These are phyloP conservation scores for Neonothopanus nambi DNA, from an alignment of 1,284 basidiomycete species.

Conservation along the genomic window DNA sequence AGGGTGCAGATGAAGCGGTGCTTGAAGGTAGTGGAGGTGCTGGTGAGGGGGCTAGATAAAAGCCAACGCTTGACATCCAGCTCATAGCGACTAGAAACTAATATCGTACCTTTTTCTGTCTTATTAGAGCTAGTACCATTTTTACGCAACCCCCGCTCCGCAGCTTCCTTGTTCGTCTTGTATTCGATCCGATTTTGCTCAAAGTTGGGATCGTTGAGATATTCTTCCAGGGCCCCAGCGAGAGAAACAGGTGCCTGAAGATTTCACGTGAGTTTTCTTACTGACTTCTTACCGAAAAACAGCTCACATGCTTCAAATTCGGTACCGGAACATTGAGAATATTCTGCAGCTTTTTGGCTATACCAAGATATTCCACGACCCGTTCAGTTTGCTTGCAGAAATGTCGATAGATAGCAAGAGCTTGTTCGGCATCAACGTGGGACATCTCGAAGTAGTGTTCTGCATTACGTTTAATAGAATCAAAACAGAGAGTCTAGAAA, in stretches of 20 bases:
- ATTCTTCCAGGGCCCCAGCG: conserved; percentile 92
- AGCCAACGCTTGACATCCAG: neutral
- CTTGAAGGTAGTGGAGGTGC: conserved; percentile 23
- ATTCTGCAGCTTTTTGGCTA: conserved; percentile 91
- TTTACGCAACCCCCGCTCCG: conserved; percentile 46
- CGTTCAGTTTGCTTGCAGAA: conserved; percentile 95
- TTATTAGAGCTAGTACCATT: conserved; percentile 24
- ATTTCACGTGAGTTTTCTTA: neutral
- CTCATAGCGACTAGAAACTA: neutral
- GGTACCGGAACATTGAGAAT: conserved; percentile 93
- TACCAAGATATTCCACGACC: conserved; percentile 92
- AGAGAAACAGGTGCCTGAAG: conserved; percentile 88
- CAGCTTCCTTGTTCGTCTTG: conserved; percentile 79
- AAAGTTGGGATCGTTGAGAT: conserved; percentile 94
- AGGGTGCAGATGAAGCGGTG: conserved; percentile 25
- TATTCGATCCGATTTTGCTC: conserved; percentile 94
- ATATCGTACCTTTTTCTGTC: conserved; percentile 13
- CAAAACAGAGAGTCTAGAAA: neutral
- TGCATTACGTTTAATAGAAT: conserved; percentile 29
- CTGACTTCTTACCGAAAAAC: neutral
- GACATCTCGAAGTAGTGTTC: conserved; percentile 99
- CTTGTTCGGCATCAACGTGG: conserved; percentile 83
- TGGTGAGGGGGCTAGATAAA: conserved; percentile 16
- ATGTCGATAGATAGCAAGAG: conserved; percentile 88
- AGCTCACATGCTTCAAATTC: conserved; percentile 85